Base-by-base conservation (phyloP, 495 filamentous ascomycete species). In the Penicillium desertorum region DNA sequence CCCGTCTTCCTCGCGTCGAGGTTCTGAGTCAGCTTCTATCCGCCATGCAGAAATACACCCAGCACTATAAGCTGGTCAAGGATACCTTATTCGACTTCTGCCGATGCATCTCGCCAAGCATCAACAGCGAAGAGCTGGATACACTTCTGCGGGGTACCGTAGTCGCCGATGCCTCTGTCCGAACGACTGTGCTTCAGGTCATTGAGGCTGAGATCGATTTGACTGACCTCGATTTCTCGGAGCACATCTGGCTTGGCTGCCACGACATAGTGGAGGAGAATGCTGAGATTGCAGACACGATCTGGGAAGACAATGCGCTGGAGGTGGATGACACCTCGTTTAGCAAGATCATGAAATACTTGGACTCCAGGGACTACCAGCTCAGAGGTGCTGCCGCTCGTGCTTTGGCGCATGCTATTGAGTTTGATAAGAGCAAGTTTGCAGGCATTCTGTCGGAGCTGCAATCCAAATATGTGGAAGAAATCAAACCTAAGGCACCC, bases 301-400 rank as follows among this genome's bases (percentile, higher is more conserved):
- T 98, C 36, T 98, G 95, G 94, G 90, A 96, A 69, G 93, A 95
- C 58, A 96, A 92, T 67, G 88, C 81, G 1, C 83, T 98, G 46
- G 76, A 91, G 59, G 71, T 89, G n/a, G 80, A 86, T 51, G 79
- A 86, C 5, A 72, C 85, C 4, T 79, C 90, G 2, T 83, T 81
- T 45, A 68, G 73, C 47, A 79, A 76, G 55, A 85, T 92, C 61
- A 76, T 94, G 47, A 87, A 87, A 1, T 98, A 96, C 61, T 76
- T 98, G 29, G 83, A 88, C 55, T 87, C 82, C 52, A 79, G 81
- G 57, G 93, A 97, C 62, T 76, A 77, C 17, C 90, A 95, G 57
- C 81, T 97, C 19, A 83, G 94, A 34, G 81, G 89, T 57, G 89
- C 95, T 52, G 90, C 93, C 29, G 88, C 93, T 10, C 82, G 88